phyloP scores from a whole-genome alignment of 2,329 filamentous ascomycete species.

The Trichophyton rubrum region DNA sequence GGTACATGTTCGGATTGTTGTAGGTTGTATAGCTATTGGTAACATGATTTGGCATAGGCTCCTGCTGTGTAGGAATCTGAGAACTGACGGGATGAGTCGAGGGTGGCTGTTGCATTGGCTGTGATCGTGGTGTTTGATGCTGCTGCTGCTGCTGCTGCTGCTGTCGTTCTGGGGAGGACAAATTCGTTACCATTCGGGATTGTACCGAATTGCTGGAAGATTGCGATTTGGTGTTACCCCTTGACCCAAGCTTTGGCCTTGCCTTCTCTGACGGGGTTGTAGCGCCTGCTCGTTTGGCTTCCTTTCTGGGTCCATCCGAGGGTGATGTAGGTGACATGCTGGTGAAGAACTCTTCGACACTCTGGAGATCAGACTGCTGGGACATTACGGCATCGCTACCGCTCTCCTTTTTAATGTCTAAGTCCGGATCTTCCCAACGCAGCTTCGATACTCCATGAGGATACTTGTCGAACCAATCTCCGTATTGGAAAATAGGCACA shows the following conservation, averaged over 20 bases:
- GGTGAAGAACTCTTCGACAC: constrained; percentile 87
- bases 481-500: constrained; percentile 75
- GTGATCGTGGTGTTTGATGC: constrained; percentile 11
- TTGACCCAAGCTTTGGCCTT: not conserved
- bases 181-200: not conserved
- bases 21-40: constrained; percentile 27
- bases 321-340: constrained; percentile 52
- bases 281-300: constrained; percentile 28
- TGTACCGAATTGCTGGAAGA: not conserved
- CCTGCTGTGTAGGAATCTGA: constrained; percentile 5
- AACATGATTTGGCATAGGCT: not conserved
- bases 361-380: constrained; percentile 80
- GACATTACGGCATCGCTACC: constrained; percentile 80
- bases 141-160: constrained; percentile 6
- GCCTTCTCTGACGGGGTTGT: constrained; percentile 6
- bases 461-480: constrained; percentile 94
- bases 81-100: constrained; percentile 20
- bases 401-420: constrained; percentile 56
- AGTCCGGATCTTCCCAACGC: constrained; percentile 67
- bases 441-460: constrained; percentile 78
- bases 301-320: constrained; percentile 39
- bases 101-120: constrained; percentile 2
- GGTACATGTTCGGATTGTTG: constrained; percentile 23
- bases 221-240: not conserved
- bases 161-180: not conserved